Percentiles rank a stretch among this genome's conserved stretches.
These are phyloP conservation scores for Vaccinium darrowii DNA, from an alignment of 148 eudicot species.

Conservation along the genomic window DNA sequence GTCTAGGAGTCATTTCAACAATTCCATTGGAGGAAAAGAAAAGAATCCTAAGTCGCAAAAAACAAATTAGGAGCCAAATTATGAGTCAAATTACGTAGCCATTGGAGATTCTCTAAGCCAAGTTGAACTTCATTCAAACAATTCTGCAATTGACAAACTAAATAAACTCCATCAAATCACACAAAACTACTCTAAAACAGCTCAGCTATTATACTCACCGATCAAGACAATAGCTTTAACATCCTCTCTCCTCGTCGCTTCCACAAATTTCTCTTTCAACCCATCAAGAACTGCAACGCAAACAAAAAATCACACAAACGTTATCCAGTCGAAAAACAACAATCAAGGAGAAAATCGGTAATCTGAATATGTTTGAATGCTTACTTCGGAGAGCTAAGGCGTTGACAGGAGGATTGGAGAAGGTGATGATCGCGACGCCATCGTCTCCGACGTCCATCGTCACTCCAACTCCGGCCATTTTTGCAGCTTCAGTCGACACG, in stretches of 20 bases:
- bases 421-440: constrained; percentile 75
- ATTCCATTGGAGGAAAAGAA: neutral
- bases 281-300: constrained; percentile 54
- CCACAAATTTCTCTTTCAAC: constrained; percentile 53
- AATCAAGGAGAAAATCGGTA: neutral
- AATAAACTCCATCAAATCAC: neutral
- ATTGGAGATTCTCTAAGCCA: neutral
- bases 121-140: neutral
- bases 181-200: no score
- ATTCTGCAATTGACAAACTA: neutral
- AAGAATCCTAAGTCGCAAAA: neutral
- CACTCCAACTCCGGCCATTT: constrained; percentile 49
- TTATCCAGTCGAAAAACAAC: constrained; percentile 4
- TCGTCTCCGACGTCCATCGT: constrained; percentile 72
- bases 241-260: constrained; percentile 75
- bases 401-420: constrained; percentile 85
- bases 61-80: neutral
- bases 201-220: constrained; percentile 35
- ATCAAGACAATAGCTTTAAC: constrained; percentile 79
- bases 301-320: constrained; percentile 6
- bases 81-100: neutral
- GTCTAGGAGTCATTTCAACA: neutral
- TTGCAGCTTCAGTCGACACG: constrained; percentile 6
- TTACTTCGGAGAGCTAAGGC: constrained; percentile 57
- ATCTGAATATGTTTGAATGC: neutral